phyloP scores from a whole-genome alignment of 2,329 filamentous ascomycete genomes.

The Trichophyton rubrum region DNA sequence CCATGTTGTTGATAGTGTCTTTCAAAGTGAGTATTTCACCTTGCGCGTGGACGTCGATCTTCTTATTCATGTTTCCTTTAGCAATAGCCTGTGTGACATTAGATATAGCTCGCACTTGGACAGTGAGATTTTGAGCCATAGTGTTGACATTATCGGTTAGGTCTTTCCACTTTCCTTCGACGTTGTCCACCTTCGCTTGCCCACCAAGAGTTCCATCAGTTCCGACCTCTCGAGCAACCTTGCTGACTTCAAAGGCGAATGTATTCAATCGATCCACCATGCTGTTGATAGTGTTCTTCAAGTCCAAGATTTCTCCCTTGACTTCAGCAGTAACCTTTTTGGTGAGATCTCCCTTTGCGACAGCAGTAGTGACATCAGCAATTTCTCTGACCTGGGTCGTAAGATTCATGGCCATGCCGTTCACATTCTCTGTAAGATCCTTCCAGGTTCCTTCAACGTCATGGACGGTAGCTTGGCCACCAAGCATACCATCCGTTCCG shows the following conservation, averaged over 20 bases:
- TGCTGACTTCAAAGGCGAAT: slow-evolving; percentile 54
- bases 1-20: slow-evolving; percentile 98
- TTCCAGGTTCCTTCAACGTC: slow-evolving; percentile 97
- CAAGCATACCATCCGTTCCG: slow-evolving; percentile 85
- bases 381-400: slow-evolving; percentile 97
- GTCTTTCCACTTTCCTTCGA: slow-evolving; percentile 56
- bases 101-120: slow-evolving; percentile 75
- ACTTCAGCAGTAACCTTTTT: slow-evolving; percentile 94
- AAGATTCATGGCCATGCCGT: slow-evolving; percentile 96
- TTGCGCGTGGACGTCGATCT: slow-evolving; percentile 88
- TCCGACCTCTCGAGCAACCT: slow-evolving; percentile 52
- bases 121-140: slow-evolving; percentile 52
- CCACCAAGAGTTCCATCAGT: slow-evolving; percentile 53
- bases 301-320: slow-evolving; percentile 81
- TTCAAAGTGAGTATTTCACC: slow-evolving; percentile 90
- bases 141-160: slow-evolving; percentile 56
- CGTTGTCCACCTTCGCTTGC: slow-evolving; percentile 51
- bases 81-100: slow-evolving; percentile 91
- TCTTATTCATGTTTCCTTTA: slow-evolving; percentile 88
- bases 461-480: slow-evolving; percentile 88
- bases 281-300: slow-evolving; percentile 77
- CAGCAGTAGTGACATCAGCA: slow-evolving; percentile 88
- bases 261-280: slow-evolving; percentile 55
- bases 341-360: slow-evolving; percentile 84
- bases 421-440: slow-evolving; percentile 88